Evolutionary conservation across 2,329 filamentous ascomycete species (phyloP), one percentile per base, ranked within the genome.

Genomic region (Dactylella cylindrospora): DNA sequence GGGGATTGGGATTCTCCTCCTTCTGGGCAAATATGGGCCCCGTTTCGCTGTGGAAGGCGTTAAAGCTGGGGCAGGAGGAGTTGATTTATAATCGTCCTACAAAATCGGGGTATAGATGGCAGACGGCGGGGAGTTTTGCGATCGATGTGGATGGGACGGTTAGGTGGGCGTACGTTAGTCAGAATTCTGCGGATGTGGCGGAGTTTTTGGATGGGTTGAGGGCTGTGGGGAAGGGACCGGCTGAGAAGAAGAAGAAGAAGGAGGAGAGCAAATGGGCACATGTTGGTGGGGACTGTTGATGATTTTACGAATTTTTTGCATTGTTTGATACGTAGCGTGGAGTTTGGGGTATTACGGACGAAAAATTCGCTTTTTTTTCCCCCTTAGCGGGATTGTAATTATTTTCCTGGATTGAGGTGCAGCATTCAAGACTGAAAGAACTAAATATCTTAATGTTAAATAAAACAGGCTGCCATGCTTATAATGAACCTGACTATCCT

Each of bases 101-200:
- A 2, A 81, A 84, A 72, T 85, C 80, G 69, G 84, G 84, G 31
- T 81, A 74, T 65, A 73, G 83, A 46, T 88, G 85, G 84, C 84
- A 88, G 76, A 84, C 74, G 20, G 76, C 79, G 38, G 85, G 84
- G 22, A 80, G 79, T 22, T 88, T 83, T 72, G 83, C 79, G 1
- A 72, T 84, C 22, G 80, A 83, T 69, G 68, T 68, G 4, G 70
- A 75, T 22, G 81, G 81, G 2, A 67, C 73, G 9, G 76, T 85
- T 2, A 74, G 72, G 49, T 84, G 80, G 80, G 74, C 72, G 3
- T 72, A 75, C 51, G 71, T 77, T 60, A 75, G 76, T 9, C 67
- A 67, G 46, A 74, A 76, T 19, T 77, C 80, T 22, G 78, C 79
- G 68, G 78, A 83, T 60, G 65, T 83, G 13, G 73, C 78, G 3